phyloP scores from a whole-genome alignment of 306 rosid genomes.

The Vigna hirtella region DNA sequence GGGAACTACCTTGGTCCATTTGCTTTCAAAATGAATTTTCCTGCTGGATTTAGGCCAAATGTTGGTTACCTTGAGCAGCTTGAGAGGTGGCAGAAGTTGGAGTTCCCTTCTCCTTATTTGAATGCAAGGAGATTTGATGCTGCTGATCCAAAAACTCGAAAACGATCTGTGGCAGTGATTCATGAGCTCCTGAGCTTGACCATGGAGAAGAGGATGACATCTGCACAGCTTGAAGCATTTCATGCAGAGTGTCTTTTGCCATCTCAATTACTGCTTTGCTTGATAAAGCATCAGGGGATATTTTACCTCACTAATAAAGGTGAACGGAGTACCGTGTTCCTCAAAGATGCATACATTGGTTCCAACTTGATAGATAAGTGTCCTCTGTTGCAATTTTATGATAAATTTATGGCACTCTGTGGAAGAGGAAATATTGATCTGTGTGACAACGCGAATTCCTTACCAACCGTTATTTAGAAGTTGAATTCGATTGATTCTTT shows the following conservation, averaged over 20 bases:
- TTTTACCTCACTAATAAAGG: slow-evolving; percentile 94
- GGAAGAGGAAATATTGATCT: slow-evolving; percentile 65
- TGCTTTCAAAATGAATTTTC: slow-evolving; percentile 71
- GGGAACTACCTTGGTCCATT: slow-evolving; percentile 71
- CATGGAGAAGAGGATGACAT: slow-evolving; percentile 81
- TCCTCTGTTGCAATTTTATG: slow-evolving; percentile 59
- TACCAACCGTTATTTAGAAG: slow-evolving; percentile 44
- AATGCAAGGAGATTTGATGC: slow-evolving; percentile 78
- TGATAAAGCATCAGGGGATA: slow-evolving; percentile 85
- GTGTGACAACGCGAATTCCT: slow-evolving; percentile 47
- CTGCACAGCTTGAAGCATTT: slow-evolving; percentile 79
- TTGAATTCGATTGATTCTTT: slow-evolving; percentile 36
- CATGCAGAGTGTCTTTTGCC: slow-evolving; percentile 80
- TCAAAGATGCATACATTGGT: slow-evolving; percentile 73
- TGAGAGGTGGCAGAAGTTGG: slow-evolving; percentile 84
- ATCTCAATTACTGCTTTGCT: slow-evolving; percentile 70
- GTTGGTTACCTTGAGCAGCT: slow-evolving; percentile 66
- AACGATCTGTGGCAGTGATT: slow-evolving; percentile 76
- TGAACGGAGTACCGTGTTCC: slow-evolving; percentile 74
- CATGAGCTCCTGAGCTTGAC: slow-evolving; percentile 92
- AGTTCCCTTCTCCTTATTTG: slow-evolving; percentile 87
- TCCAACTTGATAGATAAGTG: slow-evolving; percentile 63
- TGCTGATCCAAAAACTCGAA: slow-evolving; percentile 72
- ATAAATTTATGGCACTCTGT: slow-evolving; percentile 58
- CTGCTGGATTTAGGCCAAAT: slow-evolving; percentile 79